Conservation (phyloP, 352 stramenopile genomes). For the Phytophthora hibernalis region DNA sequence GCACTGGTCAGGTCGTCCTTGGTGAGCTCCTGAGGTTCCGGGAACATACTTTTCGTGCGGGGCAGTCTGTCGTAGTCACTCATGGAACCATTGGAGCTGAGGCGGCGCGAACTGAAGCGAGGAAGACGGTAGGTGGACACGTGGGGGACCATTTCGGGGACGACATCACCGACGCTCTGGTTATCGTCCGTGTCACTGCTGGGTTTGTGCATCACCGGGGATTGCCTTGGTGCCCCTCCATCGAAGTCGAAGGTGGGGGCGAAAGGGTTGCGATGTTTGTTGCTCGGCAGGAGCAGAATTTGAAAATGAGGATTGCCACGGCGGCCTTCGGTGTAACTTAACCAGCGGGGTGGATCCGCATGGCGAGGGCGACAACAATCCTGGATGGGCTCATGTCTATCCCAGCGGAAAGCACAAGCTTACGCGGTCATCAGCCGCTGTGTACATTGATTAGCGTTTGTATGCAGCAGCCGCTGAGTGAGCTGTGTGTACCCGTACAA, state of each 20-base stretch:
- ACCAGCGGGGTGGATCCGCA: background rate
- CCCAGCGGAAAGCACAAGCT: background rate
- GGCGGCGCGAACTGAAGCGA: constrained; percentile 39
- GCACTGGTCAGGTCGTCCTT: constrained; percentile 50
- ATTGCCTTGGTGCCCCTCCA: constrained; percentile 21
- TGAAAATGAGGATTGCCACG: constrained; percentile 15
- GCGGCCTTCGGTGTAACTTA: background rate
- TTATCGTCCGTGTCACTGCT: constrained; percentile 24
- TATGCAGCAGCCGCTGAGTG: background rate
- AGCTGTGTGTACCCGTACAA: background rate
- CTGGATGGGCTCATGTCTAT: constrained; percentile 26
- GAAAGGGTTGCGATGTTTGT: background rate
- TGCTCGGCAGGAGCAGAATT: constrained; percentile 23
- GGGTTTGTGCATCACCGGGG: background rate
- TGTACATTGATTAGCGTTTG: constrained; percentile 2
- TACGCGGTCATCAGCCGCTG: background rate
- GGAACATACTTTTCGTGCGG: constrained; percentile 42
- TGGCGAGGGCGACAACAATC: background rate
- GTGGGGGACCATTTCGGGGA: constrained; percentile 8
- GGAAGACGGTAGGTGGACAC: constrained; percentile 37
- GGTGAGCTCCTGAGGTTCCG: constrained; percentile 32
- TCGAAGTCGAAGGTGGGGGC: constrained; percentile 2
- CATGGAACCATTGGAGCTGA: constrained; percentile 27
- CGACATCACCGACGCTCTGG: constrained; percentile 24
- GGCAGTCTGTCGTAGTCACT: constrained; percentile 19